phyloP scores from a whole-genome alignment of 768 basidiomycete genomes.

The Inosperma sp. region DNA sequence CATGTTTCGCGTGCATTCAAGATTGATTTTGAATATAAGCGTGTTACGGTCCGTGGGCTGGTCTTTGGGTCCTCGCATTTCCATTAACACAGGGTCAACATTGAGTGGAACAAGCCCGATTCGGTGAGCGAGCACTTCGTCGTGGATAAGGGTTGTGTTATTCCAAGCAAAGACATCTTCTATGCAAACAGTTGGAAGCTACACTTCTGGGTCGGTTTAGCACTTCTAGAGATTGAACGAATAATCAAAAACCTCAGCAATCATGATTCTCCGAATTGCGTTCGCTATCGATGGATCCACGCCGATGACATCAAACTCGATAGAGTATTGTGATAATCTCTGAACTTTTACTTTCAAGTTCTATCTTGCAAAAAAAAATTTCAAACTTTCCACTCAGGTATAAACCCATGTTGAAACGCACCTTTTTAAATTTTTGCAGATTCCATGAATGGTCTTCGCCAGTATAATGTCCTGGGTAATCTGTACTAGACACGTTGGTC shows the following conservation, averaged over 20 bases:
- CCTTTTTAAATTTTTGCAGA: constrained; percentile 68
- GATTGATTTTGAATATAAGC: constrained; percentile 74
- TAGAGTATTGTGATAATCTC: constrained; percentile 72
- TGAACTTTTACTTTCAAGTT: constrained; percentile 70
- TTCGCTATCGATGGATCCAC: constrained; percentile 97
- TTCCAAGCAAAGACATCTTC: constrained; percentile 91
- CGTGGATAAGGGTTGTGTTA: constrained; percentile 90
- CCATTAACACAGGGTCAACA: constrained; percentile 72
- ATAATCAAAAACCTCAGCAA: constrained; percentile 74
- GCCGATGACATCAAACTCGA: constrained; percentile 94
- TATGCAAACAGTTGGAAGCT: constrained; percentile 90
- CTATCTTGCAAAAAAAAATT: constrained; percentile 46
- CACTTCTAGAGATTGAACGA: neutral
- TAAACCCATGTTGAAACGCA: constrained; percentile 36
- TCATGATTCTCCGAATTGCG: constrained; percentile 85
- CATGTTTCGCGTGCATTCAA: constrained; percentile 51
- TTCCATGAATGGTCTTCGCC: constrained; percentile 85
- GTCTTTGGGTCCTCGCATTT: constrained; percentile 49
- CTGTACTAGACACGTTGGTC: constrained; percentile 78
- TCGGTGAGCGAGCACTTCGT: constrained; percentile 92
- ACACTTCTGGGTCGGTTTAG: constrained; percentile 9
- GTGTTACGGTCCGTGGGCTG: constrained; percentile 86
- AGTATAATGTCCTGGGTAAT: constrained; percentile 87
- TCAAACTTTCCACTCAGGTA: constrained; percentile 13
- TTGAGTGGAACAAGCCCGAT: constrained; percentile 87